A percentile compares a stretch with the other conserved stretches of the same genome.
These are phyloP conservation scores for Umbelopsis sp. DNA, from an alignment of 371 early-diverging fungal genomes.

Conservation along the genomic window DNA sequence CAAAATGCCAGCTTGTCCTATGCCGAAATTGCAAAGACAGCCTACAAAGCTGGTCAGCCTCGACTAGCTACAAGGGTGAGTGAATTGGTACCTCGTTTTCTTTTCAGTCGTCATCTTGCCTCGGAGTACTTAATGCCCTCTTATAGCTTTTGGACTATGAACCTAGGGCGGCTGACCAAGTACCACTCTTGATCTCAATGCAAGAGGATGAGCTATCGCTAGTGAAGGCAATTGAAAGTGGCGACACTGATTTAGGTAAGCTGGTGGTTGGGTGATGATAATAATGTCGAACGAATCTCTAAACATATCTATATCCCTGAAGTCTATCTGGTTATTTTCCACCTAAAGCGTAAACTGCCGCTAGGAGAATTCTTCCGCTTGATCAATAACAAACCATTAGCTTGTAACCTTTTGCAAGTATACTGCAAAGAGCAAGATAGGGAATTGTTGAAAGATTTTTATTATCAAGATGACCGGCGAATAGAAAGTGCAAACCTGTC, in stretches of 20 bases:
- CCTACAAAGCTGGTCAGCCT: constrained; percentile 85
- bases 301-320: neutral
- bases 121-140: neutral
- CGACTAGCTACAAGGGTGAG: constrained; percentile 83
- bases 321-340: constrained; percentile 91
- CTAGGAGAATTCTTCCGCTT: constrained; percentile 90
- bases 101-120: neutral
- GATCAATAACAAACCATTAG: constrained; percentile 80
- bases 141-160: constrained; percentile 84
- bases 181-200: constrained; percentile 93
- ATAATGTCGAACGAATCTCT: neutral
- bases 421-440: constrained; percentile 80
- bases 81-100: neutral
- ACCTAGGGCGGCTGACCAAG: constrained; percentile 92
- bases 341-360: constrained; percentile 82
- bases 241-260: constrained; percentile 94
- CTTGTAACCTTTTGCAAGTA: constrained; percentile 80
- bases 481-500: constrained; percentile 74
- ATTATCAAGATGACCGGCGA: constrained; percentile 91
- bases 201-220: constrained; percentile 87
- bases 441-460: constrained; percentile 87
- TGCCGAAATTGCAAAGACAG: constrained; percentile 93
- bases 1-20: constrained; percentile 79
- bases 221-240: constrained; percentile 90
- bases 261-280: constrained; percentile 25